Conservation (phyloP, 345 rosid species). For the Citrus reticulata region DNA sequence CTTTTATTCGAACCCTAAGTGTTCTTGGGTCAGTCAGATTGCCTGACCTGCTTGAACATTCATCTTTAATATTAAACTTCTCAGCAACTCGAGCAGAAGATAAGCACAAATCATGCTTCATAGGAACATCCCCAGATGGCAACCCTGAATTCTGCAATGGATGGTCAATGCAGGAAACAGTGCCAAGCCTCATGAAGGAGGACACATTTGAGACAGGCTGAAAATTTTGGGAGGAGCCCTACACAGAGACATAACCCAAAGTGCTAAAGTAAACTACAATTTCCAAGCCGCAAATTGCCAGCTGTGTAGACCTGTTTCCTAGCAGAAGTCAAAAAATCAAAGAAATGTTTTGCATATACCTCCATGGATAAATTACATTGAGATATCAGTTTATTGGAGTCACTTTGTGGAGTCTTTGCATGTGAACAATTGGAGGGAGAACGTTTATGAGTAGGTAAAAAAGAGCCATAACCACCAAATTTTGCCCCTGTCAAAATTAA, state of each 20-base stretch:
- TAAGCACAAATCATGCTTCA: slow-evolving; percentile 21
- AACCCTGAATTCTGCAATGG: slow-evolving; percentile 12
- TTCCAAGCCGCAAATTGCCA: slow-evolving; percentile 2
- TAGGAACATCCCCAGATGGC: slow-evolving; percentile 28
- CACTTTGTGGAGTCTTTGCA: slow-evolving; percentile 35
- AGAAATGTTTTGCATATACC: slow-evolving; percentile 34
- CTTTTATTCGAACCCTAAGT: slow-evolving; percentile 54
- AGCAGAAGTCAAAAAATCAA: slow-evolving; percentile 3
- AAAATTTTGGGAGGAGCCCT: slow-evolving; percentile 45
- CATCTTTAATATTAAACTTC: slow-evolving; percentile 28
- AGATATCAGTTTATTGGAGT: slow-evolving; percentile 26
- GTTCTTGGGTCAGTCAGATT: slow-evolving; percentile 35
- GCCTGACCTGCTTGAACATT: slow-evolving; percentile 25
- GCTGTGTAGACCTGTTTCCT: slow-evolving; percentile 7
- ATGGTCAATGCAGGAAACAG: slow-evolving; percentile 13
- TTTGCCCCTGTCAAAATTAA: slow-evolving; percentile 48
- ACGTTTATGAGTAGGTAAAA: slow-evolving; percentile 50
- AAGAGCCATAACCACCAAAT: slow-evolving; percentile 66
- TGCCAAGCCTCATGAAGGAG: slow-evolving; percentile 18
- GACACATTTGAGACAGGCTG: slow-evolving; percentile 31
- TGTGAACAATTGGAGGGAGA: slow-evolving; percentile 21
- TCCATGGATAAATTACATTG: slow-evolving; percentile 29
- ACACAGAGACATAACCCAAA: slow-evolving; percentile 24
- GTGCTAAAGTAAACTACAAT: slow-evolving; percentile 20
- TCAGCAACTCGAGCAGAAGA: slow-evolving; percentile 27